Conservation (phyloP, 345 rosid genomes). For the Odontarrhena argentea region DNA sequence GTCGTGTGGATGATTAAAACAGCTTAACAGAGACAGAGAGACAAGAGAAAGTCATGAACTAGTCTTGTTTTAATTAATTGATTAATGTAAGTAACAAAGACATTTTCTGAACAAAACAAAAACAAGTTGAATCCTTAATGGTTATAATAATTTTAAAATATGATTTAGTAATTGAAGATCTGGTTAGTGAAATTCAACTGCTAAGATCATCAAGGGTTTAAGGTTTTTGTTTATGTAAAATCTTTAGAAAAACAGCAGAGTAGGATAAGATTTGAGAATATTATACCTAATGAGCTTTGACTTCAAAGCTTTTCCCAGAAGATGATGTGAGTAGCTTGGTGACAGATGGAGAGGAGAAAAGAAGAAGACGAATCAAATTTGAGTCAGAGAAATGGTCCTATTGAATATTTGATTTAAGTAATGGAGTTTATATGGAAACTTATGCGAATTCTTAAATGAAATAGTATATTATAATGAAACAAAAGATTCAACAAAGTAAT, state of each 20-base stretch:
- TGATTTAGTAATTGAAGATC: not conserved
- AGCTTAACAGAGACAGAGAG: slow-evolving; percentile 1
- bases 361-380: slow-evolving; percentile 29
- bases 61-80: slow-evolving; percentile 17
- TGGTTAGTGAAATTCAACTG: slow-evolving; percentile 20
- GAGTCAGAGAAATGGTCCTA: slow-evolving; percentile 10
- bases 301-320: slow-evolving; percentile 33
- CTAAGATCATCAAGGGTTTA: slow-evolving; percentile 30
- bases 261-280: slow-evolving; percentile 21
- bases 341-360: not conserved
- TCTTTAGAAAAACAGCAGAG: not conserved
- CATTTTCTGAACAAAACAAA: slow-evolving; percentile 24
- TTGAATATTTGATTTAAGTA: not conserved
- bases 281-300: not conserved
- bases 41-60: slow-evolving; percentile 25
- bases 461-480: not conserved
- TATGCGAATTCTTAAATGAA: slow-evolving; percentile 7
- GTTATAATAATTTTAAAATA: slow-evolving; percentile 21
- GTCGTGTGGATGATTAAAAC: slow-evolving; percentile 6
- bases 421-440: slow-evolving; percentile 12
- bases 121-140: slow-evolving; percentile 34
- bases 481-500: slow-evolving; percentile 17
- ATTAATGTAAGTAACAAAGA: slow-evolving; percentile 30
- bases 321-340: not conserved
- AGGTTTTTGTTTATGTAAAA: not conserved